A percentile compares a stretch with the other conserved stretches of the same genome.
Evolutionary conservation across 208 protist genomes (phyloP).

Genomic region (Entamoeba histolytica): DNA sequence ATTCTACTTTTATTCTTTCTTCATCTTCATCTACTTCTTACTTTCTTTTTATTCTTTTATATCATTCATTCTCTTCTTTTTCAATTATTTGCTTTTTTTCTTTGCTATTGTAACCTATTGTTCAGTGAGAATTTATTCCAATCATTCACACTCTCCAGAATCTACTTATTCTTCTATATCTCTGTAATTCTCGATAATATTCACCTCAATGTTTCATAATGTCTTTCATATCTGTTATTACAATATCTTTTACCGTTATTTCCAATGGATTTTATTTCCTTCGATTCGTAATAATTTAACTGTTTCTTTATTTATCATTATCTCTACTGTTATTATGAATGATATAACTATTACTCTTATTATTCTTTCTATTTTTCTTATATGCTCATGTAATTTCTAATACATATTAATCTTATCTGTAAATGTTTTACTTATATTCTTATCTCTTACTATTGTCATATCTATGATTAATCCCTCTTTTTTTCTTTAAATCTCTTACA

Average conservation of each 20-base stretch:
- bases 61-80: too few species aligned
- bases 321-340: not conserved
- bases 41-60: too few species aligned
- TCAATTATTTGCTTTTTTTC: too few species aligned
- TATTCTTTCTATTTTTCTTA: not conserved
- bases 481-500: not conserved
- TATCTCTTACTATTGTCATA: not conserved
- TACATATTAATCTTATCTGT: not conserved
- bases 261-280: not conserved
- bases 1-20: too few species aligned
- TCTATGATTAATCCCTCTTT: not conserved
- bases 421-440: not conserved
- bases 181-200: too few species aligned
- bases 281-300: not conserved
- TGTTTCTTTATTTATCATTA: not conserved
- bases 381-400: not conserved
- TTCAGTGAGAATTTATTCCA: too few species aligned
- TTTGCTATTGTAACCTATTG: too few species aligned
- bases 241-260: not conserved
- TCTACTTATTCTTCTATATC: too few species aligned
- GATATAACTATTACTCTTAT: not conserved
- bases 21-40: too few species aligned
- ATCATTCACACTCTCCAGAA: too few species aligned
- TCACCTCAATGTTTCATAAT: not conserved
- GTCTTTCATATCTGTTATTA: not conserved